Conservation (phyloP, 2,329 filamentous ascomycete genomes). For the Teratosphaeria viscida region DNA sequence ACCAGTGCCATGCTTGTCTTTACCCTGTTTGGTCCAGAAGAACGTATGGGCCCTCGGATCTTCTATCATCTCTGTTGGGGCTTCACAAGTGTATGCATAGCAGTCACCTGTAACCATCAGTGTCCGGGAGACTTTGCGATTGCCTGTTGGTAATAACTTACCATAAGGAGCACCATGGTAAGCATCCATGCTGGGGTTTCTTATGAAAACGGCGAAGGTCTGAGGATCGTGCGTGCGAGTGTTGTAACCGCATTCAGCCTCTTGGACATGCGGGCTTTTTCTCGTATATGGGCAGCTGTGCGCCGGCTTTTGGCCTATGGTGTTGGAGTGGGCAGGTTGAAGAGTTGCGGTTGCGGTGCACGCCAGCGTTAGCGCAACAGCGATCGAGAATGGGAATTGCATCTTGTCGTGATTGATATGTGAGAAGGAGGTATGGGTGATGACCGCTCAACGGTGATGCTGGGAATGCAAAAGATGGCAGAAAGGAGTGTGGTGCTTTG, state of each 20-base stretch:
- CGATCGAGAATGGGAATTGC: constrained; percentile 5
- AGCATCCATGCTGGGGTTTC: constrained; percentile 37
- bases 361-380: constrained; percentile 10
- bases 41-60: constrained; percentile 34
- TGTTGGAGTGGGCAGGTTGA: constrained; percentile 28
- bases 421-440: neutral
- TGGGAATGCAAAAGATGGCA: neutral
- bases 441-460: neutral
- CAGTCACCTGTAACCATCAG: constrained; percentile 34
- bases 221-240: constrained; percentile 27
- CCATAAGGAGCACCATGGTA: constrained; percentile 25
- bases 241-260: constrained; percentile 34
- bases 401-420: neutral
- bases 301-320: constrained; percentile 25
- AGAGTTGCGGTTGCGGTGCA: constrained; percentile 25
- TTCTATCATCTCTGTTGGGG: constrained; percentile 24
- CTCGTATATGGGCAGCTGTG: constrained; percentile 22
- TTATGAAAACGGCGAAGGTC: constrained; percentile 33
- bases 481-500: neutral
- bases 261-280: constrained; percentile 30
- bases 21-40: constrained; percentile 22
- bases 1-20: constrained; percentile 19
- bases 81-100: constrained; percentile 31
- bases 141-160: neutral
- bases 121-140: neutral